Percentiles rank a stretch among this genome's conserved stretches.
phyloP scores from a whole-genome alignment of 2,329 filamentous ascomycete species.

The Hymenoscyphus fructigenus region DNA sequence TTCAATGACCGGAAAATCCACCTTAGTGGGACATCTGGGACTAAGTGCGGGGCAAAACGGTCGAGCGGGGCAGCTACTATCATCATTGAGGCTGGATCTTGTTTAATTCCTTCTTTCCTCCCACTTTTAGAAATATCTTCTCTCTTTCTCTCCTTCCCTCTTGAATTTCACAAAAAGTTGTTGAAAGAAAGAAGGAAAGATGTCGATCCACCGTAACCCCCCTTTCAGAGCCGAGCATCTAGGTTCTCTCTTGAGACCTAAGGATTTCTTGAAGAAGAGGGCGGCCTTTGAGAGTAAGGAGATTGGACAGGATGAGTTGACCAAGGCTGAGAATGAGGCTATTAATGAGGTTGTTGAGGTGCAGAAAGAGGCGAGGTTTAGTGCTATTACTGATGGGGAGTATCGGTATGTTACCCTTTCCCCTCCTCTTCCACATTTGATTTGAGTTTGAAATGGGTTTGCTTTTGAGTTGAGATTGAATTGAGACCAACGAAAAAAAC shows the following conservation, averaged over 20 bases:
- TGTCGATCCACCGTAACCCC: slow-evolving; percentile 24
- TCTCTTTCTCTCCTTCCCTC: too few species aligned
- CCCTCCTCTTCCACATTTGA: not conserved
- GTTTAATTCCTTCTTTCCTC: too few species aligned
- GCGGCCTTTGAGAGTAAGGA: slow-evolving; percentile 53
- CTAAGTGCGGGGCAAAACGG: slow-evolving; percentile 7
- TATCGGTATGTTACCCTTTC: slow-evolving; percentile 35
- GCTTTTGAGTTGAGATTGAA: not conserved
- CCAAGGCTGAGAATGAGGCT: slow-evolving; percentile 53
- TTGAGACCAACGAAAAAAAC: not conserved
- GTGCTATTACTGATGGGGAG: slow-evolving; percentile 60
- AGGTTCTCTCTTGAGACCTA: slow-evolving; percentile 61
- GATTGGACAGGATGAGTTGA: slow-evolving; percentile 43
- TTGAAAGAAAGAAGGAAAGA: slow-evolving; percentile 1
- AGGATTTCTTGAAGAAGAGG: slow-evolving; percentile 55
- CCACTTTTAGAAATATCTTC: too few species aligned
- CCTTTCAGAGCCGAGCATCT: slow-evolving; percentile 63
- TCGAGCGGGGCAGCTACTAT: not conserved
- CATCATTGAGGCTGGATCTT: not conserved
- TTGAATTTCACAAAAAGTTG: not conserved
- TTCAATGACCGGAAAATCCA: not conserved
- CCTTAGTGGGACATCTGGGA: not conserved
- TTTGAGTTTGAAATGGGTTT: not conserved
- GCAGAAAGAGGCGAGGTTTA: slow-evolving; percentile 57
- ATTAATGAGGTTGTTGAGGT: slow-evolving; percentile 58